Conservation (phyloP, 2,329 filamentous ascomycete genomes). For the Colletotrichum musae region DNA sequence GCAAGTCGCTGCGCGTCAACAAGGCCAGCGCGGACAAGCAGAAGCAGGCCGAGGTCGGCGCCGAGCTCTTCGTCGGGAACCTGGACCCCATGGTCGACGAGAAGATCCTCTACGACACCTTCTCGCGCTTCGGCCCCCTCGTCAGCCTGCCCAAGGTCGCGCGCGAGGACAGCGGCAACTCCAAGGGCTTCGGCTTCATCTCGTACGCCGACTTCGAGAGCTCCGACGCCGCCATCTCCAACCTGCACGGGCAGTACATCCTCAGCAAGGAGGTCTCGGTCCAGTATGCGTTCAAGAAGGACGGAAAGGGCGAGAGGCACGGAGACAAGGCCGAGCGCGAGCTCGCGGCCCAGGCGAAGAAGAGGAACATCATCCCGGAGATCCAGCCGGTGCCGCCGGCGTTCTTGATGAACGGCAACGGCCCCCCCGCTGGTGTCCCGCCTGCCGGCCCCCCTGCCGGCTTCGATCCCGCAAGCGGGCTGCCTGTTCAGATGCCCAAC, state of each 20-base stretch:
- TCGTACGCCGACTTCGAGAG: slow-evolving; percentile 94
- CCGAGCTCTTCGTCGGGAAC: slow-evolving; percentile 97
- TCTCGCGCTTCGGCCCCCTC: slow-evolving; percentile 90
- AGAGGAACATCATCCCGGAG: slow-evolving; percentile 91
- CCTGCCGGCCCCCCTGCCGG: slow-evolving; percentile 45
- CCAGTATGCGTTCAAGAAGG: slow-evolving; percentile 99
- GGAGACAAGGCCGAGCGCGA: slow-evolving; percentile 94
- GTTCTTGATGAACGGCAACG: slow-evolving; percentile 67
- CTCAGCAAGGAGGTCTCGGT: slow-evolving; percentile 98
- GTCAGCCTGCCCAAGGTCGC: slow-evolving; percentile 91
- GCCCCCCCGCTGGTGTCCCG: slow-evolving; percentile 44
- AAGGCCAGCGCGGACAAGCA: slow-evolving; percentile 94
- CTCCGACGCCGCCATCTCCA: slow-evolving; percentile 89
- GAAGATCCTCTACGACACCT: slow-evolving; percentile 94
- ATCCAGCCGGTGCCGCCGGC: slow-evolving; percentile 82
- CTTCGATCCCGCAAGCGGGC: slow-evolving; percentile 53
- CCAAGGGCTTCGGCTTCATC: slow-evolving; percentile 97
- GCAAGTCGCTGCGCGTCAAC: slow-evolving; percentile 96
- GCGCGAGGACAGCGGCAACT: slow-evolving; percentile 87
- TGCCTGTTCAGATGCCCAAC: slow-evolving; percentile 42
- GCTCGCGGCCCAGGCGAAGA: slow-evolving; percentile 92
- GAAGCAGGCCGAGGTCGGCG: slow-evolving; percentile 92
- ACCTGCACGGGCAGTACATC: slow-evolving; percentile 96
- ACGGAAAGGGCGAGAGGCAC: slow-evolving; percentile 96
- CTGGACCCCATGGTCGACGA: slow-evolving; percentile 95